These are phyloP conservation scores for Saururus chinensis DNA, from an alignment of 164 flowering plant species.

Conservation along the genomic window DNA sequence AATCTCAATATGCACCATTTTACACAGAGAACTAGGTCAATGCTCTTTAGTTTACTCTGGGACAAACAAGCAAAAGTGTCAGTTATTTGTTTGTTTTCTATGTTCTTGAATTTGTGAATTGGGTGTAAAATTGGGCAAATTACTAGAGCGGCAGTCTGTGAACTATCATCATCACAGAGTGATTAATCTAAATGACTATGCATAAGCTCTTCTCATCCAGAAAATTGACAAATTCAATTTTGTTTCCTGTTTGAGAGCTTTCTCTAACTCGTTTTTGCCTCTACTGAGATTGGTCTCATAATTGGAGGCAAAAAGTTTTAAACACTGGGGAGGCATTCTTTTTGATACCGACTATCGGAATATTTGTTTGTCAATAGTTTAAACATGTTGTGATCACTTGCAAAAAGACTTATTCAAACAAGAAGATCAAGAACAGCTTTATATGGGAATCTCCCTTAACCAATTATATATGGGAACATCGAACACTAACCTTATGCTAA, in stretches of 20 bases:
- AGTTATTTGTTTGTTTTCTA: too few relatives aligned
- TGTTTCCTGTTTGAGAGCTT: conserved; percentile 87
- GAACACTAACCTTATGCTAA: conserved; percentile 66
- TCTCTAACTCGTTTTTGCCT: conserved; percentile 59
- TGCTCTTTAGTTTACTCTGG: too few relatives aligned
- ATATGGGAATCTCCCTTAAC: conserved; percentile 58
- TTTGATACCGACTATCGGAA: background rate
- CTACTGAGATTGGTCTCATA: conserved; percentile 82
- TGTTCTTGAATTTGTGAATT: too few relatives aligned
- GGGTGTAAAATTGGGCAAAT: too few relatives aligned
- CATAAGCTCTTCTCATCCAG: conserved; percentile 64
- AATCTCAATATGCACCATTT: too few relatives aligned
- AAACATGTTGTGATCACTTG: conserved; percentile 60
- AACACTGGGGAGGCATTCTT: too few relatives aligned
- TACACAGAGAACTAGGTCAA: too few relatives aligned
- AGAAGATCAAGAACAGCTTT: conserved; percentile 71
- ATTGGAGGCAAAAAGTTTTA: too few relatives aligned
- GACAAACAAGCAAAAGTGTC: too few relatives aligned
- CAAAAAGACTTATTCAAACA: conserved; percentile 68
- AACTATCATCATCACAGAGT: conserved; percentile 79
- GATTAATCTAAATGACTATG: conserved; percentile 49
- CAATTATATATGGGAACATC: conserved; percentile 54
- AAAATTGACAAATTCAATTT: conserved; percentile 87
- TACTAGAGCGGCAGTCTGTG: too few relatives aligned
- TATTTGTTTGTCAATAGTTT: background rate